These are phyloP conservation scores for Acanthamoeba pearcei DNA, from an alignment of 208 protist species.

Conservation along the genomic window DNA sequence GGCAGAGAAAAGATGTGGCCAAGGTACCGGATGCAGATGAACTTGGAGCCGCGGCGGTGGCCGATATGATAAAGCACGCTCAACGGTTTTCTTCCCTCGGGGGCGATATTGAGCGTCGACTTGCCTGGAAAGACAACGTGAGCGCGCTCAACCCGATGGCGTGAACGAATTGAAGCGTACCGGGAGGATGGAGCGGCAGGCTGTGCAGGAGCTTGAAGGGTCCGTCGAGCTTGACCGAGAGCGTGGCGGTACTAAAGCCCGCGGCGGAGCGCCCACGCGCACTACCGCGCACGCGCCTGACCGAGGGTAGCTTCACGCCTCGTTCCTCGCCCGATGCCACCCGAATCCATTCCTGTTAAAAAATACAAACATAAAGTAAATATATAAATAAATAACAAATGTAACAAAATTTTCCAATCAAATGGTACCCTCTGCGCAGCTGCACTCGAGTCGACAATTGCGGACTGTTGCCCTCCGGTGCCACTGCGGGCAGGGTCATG, in stretches of 20 bases:
- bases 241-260: neutral
- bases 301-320: neutral
- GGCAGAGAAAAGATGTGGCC: neutral
- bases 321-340: neutral
- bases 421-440: neutral
- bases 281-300: neutral
- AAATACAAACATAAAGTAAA: neutral
- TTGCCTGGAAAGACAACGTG: neutral
- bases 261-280: neutral
- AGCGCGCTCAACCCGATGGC: neutral
- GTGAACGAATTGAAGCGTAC: neutral
- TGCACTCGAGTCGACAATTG: neutral
- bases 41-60: conserved; percentile 9
- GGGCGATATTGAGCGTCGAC: neutral
- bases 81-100: neutral
- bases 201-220: conserved; percentile 12
- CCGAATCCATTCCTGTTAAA: neutral
- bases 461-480: neutral
- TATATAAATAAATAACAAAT: no score
- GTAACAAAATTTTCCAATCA: no score
- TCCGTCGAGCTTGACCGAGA: conserved; percentile 4
- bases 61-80: neutral
- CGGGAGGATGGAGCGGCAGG: neutral
- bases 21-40: conserved; percentile 25
- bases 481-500: neutral